Evolutionary conservation across 345 rosid genomes (phyloP), one percentile per base, ranked within the genome.

Genomic region (Euphorbia pulcherrima): DNA sequence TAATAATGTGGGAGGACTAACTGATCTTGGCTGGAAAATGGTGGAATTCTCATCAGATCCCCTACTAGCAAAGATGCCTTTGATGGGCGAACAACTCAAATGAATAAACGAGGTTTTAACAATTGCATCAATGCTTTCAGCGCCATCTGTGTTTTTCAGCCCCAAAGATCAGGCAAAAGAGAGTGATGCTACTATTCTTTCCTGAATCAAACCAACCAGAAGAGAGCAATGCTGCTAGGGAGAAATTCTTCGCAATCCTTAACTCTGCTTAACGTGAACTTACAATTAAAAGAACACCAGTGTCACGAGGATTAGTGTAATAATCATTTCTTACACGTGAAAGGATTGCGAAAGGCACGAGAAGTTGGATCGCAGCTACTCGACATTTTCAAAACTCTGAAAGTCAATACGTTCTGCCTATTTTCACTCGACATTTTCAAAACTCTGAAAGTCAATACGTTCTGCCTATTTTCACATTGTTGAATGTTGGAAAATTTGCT

Each of bases 11-110:
- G 97, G 99, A 47, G 83, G 82, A 55, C 73, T 94, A 65, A 94
- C 99, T 0, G 90, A 83, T 57, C 85, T 91, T 18, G 97, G 99
- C 18, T 94, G 97, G 99, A 94, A 94, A 83, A 94, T 94, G 99
- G 95, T 94, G 61, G 99, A 91, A 81, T 91, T 94, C 75, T 97
- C 97, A 0, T 68, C 89, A 83, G 99, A 94, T 71, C 99, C 99
- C 29, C 90, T 97, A 2, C 96, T 94, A 57, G 99, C 99, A 21
- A 94, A 94, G 89, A 94, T 94, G 99, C 92, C 89, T 33, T 81
- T 94, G 78, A 94, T 89, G 85, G 99, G 99, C 23, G 99, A 88
- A 66, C 84, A 75, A 70, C 81, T 91, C 18, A 83, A 72, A 29
- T 94, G 99, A 74, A 39, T 91, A 61, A 81, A 94, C 33, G 99